Conservation (phyloP, 495 filamentous ascomycete genomes). For the Podospora comata region DNA sequence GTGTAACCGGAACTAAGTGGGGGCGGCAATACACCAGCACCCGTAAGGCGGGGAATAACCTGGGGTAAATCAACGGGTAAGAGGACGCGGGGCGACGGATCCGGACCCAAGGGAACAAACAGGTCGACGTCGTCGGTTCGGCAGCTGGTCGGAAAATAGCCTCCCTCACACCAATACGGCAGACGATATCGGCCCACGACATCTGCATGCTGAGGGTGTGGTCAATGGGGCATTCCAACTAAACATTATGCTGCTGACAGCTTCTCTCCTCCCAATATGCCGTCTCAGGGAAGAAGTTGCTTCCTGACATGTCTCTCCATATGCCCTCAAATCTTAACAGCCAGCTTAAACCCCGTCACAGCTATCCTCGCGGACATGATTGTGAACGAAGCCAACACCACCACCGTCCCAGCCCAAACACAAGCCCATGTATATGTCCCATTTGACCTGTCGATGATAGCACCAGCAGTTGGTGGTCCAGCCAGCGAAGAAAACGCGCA, state of each 20-base stretch:
- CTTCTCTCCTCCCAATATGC: neutral
- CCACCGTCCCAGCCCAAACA: slow-evolving; percentile 41
- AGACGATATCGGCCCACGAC: neutral
- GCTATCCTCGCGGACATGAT: slow-evolving; percentile 20
- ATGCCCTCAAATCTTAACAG: slow-evolving; percentile 30
- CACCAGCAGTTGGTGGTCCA: slow-evolving; percentile 44
- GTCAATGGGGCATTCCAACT: neutral
- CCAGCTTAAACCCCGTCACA: slow-evolving; percentile 26
- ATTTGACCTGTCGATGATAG: slow-evolving; percentile 39
- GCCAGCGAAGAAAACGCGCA: slow-evolving; percentile 41
- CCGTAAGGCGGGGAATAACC: neutral
- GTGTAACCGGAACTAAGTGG: neutral
- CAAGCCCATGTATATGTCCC: slow-evolving; percentile 41
- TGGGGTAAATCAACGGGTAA: neutral
- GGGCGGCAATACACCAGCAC: neutral
- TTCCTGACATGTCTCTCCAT: too few species aligned
- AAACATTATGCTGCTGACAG: neutral
- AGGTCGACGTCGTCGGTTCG: neutral
- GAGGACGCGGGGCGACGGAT: neutral
- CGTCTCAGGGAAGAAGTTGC: neutral
- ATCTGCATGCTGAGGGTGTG: neutral
- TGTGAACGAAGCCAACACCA: slow-evolving; percentile 29
- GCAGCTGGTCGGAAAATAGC: neutral
- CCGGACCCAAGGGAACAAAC: neutral
- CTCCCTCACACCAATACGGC: neutral